Evolutionary conservation across 345 rosid species (phyloP), one percentile per base, ranked within the genome.

Genomic region (Clarkia xantiana): DNA sequence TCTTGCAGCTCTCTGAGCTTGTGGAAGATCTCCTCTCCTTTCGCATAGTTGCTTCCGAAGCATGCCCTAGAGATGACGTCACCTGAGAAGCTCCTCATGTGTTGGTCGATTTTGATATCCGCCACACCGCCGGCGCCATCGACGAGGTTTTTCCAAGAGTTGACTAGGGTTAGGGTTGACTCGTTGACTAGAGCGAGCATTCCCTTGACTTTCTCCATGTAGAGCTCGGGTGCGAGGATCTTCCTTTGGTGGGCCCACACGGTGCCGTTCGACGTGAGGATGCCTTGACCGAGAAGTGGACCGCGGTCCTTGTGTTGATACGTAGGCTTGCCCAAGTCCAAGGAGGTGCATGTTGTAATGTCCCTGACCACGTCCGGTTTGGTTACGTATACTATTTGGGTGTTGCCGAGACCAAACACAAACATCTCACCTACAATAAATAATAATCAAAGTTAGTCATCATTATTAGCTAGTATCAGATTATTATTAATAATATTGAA

Each of bases 251-350:
- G 69, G 3, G 70, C 49, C 79, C 82, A 76, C 13, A 45, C 6
- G 12, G 64, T 18, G 8, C 79, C 79, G 62, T 73, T 76, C 1
- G 82, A 70, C 29, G 82, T 65, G 10, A 76, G 50, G 57, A 76
- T 61, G n/a, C 82, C 82, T 5, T 64, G 70, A 11, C 82, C 79
- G 44, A 76, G 68, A 56, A 76, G 52, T 40, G 82, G 45, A 42
- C 78, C 82, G 4, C 58, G 42, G 25, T 70, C 76, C 43, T 61
- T 63, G 2, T 68, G 74, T 44, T 65, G 79, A 41, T 71, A 68
- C 3, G 72, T 55, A 13, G 76, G 76, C 62, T 76, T 76, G 22
- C 78, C 82, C 34, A 76, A 43, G 46, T 61, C 76, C 47, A 72
- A 59, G 19, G 73, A 63, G 40, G 71, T 67, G 55, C 75, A 69